Evolutionary conservation across 179 eudicot genomes (phyloP).

Genomic region (Camellia oleifera): DNA sequence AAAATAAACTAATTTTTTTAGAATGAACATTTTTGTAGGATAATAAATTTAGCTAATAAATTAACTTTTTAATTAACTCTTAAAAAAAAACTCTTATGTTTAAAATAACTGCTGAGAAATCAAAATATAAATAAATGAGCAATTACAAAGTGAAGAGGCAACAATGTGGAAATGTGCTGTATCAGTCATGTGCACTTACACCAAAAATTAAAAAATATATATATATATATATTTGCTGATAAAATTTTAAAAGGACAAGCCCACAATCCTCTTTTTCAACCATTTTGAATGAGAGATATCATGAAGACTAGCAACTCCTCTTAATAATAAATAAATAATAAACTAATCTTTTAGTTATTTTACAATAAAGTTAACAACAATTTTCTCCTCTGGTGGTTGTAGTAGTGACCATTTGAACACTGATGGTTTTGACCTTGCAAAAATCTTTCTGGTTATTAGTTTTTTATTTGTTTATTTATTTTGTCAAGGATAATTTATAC

Average conservation of each 20-base stretch:
- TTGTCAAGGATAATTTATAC: background rate
- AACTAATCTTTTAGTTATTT: background rate
- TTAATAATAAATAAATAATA: no score
- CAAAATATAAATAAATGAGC: background rate
- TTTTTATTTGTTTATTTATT: background rate
- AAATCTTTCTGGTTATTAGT: background rate
- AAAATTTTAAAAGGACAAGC: no score
- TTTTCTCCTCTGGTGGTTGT: slow-evolving; percentile 9
- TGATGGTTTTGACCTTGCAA: background rate
- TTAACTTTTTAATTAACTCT: no score
- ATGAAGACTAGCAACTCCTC: no score
- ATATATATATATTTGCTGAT: no score
- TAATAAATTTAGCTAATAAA: no score
- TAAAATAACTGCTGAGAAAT: background rate
- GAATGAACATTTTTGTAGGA: no score
- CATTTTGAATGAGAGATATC: background rate
- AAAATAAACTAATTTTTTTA: no score
- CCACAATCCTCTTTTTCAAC: background rate
- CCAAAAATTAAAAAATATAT: no score
- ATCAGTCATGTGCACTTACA: background rate
- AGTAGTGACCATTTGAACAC: background rate
- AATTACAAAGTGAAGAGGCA: background rate
- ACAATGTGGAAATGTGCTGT: background rate
- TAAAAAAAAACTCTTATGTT: no score
- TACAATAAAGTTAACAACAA: background rate